A percentile compares a stretch with the other conserved stretches of the same genome.
Conservation (phyloP, 1,284 basidiomycete species). For the Austroboletus novae-zelandiae region DNA sequence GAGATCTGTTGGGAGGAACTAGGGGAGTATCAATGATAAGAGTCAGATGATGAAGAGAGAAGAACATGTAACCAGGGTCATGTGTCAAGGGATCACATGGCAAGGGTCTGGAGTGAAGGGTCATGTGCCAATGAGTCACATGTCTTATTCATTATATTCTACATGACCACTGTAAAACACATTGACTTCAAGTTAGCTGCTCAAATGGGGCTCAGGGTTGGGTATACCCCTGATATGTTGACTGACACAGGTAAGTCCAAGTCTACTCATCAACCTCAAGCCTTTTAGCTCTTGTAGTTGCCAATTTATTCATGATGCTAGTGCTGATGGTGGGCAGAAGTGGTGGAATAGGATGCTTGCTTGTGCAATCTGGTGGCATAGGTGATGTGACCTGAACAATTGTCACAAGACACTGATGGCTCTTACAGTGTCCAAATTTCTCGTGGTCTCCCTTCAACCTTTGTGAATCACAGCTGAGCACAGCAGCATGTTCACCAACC, state of each 20-base stretch:
- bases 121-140: no score
- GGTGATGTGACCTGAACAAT: conserved; percentile 19
- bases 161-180: no score
- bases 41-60: no score
- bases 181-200: conserved; percentile 64
- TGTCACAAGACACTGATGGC: not conserved
- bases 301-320: conserved; percentile 86
- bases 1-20: no score
- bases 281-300: conserved; percentile 48
- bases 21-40: no score
- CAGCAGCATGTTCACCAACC: conserved; percentile 46
- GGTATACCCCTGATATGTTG: conserved; percentile 90
- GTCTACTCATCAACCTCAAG: not conserved
- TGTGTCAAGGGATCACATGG: no score
- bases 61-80: no score
- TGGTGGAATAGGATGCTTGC: conserved; percentile 56
- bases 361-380: conserved; percentile 71
- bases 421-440: conserved; percentile 51
- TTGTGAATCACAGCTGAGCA: conserved; percentile 75
- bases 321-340: conserved; percentile 88
- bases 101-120: no score
- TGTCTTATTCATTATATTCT: no score
- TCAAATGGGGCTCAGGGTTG: conserved; percentile 68
- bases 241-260: conserved; percentile 74
- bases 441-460: conserved; percentile 82